These are phyloP conservation scores for Candida methanosorbosa DNA, from an alignment of 805 yeast species.

Conservation along the genomic window DNA sequence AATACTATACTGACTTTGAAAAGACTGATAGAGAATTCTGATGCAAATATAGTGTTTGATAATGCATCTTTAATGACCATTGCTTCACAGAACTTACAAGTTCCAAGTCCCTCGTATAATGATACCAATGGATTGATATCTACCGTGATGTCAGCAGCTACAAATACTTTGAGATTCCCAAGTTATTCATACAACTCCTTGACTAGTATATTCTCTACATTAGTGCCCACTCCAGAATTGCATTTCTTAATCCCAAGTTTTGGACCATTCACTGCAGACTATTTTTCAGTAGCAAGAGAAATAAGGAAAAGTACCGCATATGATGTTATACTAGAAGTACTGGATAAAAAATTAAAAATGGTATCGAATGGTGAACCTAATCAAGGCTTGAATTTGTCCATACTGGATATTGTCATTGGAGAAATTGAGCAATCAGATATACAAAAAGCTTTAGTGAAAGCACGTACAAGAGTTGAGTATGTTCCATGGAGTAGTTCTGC, in stretches of 20 bases:
- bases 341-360: constrained; percentile 73
- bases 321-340: constrained; percentile 75
- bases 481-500: constrained; percentile 83
- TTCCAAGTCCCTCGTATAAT: constrained; percentile 54
- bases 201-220: constrained; percentile 70
- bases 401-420: constrained; percentile 64
- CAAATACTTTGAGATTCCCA: constrained; percentile 87
- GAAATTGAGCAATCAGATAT: constrained; percentile 63
- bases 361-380: constrained; percentile 33
- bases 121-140: constrained; percentile 84
- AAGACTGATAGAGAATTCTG: constrained; percentile 77
- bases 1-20: constrained; percentile 78
- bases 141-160: constrained; percentile 72
- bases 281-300: constrained; percentile 48
- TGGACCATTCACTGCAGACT: constrained; percentile 70
- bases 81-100: constrained; percentile 54
- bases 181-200: constrained; percentile 83
- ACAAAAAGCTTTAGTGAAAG: constrained; percentile 54
- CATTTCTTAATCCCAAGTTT: constrained; percentile 69
- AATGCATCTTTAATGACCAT: constrained; percentile 74
- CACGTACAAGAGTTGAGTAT: constrained; percentile 61
- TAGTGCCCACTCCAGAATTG: constrained; percentile 79
- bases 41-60: constrained; percentile 83
- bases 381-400: constrained; percentile 49
- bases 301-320: constrained; percentile 69